phyloP scores from a whole-genome alignment of 257 asterid species.

The Scutellaria barbata region DNA sequence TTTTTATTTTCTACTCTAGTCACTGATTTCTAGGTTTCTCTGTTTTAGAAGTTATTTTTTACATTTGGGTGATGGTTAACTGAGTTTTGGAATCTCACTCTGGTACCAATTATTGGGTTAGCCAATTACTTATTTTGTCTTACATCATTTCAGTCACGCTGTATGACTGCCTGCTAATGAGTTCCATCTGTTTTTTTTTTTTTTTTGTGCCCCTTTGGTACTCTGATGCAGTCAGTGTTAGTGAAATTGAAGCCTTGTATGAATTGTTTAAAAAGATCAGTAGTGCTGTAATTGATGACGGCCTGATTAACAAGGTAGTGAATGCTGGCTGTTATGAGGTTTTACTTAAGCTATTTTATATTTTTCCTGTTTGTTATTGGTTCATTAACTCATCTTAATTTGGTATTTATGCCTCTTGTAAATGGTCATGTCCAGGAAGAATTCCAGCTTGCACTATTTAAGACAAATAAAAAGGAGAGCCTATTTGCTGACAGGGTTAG shows the following conservation, averaged over 20 bases:
- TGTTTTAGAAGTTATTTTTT: background rate
- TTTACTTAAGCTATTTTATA: slow-evolving; percentile 21
- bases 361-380: slow-evolving; percentile 14
- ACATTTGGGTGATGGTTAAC: background rate
- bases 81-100: slow-evolving; percentile 11
- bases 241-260: slow-evolving; percentile 86
- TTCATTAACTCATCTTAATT: slow-evolving; percentile 36
- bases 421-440: slow-evolving; percentile 66
- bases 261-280: slow-evolving; percentile 84
- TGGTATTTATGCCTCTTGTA: slow-evolving; percentile 29
- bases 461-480: slow-evolving; percentile 77
- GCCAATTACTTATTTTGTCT: slow-evolving; percentile 11
- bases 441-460: slow-evolving; percentile 85
- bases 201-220: slow-evolving; percentile 25
- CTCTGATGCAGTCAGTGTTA: slow-evolving; percentile 74
- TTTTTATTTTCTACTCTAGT: background rate
- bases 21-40: slow-evolving; percentile 22
- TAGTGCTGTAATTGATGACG: slow-evolving; percentile 86
- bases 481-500: slow-evolving; percentile 90
- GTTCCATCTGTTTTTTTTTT: background rate
- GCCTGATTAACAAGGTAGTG: slow-evolving; percentile 84
- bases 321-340: slow-evolving; percentile 26
- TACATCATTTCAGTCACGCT: slow-evolving; percentile 25
- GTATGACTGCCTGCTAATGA: slow-evolving; percentile 26
- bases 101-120: slow-evolving; percentile 1